Percentiles rank a stretch among this genome's conserved stretches.
Conservation (phyloP, 495 filamentous ascomycete genomes). For the Trypethelium eluteriae region DNA sequence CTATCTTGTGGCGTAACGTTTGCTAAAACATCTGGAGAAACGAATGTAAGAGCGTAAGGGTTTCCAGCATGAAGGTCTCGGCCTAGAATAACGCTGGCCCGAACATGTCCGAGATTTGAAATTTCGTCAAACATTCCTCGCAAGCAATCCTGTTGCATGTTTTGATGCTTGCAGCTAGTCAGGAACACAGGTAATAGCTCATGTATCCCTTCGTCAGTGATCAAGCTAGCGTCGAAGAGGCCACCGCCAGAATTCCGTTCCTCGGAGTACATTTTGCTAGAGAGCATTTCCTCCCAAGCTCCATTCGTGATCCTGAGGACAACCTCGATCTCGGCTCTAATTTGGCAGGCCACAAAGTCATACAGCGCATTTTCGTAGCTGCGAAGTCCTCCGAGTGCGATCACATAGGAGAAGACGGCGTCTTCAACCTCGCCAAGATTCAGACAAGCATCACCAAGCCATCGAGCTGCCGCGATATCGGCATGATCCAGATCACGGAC, state of each 20-base stretch:
- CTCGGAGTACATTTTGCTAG: conserved; percentile 1
- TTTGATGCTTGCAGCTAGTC: conserved; percentile 10
- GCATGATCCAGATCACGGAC: conserved; percentile 20
- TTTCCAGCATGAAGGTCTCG: not conserved
- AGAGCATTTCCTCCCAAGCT: not conserved
- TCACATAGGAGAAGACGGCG: conserved; percentile 20
- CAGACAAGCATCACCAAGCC: conserved; percentile 26
- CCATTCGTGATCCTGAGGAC: conserved; percentile 1
- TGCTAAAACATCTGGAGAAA: conserved; percentile 7
- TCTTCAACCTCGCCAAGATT: conserved; percentile 22
- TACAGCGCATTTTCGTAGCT: conserved; percentile 7
- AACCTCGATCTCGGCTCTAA: conserved; percentile 4
- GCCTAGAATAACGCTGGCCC: not conserved
- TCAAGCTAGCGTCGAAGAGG: conserved; percentile 8
- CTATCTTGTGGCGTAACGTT: conserved; percentile 5
- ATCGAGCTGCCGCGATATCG: conserved; percentile 23
- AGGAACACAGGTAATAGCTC: conserved; percentile 3
- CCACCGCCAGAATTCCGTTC: not conserved
- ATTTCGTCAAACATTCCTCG: conserved; percentile 10
- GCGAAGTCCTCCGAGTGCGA: conserved; percentile 16
- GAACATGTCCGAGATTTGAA: conserved; percentile 10
- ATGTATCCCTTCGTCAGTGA: conserved; percentile 3
- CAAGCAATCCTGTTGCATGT: conserved; percentile 2
- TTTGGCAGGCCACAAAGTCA: conserved; percentile 1
- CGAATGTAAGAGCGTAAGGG: not conserved